Evolutionary conservation across 495 filamentous ascomycete species (phyloP).

Genomic region (Viridothelium virens): DNA sequence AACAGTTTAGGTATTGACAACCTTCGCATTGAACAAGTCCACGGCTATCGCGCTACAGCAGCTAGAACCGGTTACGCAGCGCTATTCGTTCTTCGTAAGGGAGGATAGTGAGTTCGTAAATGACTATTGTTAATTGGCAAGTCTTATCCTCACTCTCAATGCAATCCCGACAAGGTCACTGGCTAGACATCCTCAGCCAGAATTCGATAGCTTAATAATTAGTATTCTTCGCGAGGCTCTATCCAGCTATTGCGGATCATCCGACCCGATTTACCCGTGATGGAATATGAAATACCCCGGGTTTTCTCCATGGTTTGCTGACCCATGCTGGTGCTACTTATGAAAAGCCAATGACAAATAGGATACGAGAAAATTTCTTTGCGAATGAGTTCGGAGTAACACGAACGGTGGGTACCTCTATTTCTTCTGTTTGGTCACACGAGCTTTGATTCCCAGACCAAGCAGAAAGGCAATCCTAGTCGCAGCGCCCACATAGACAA

Average conservation of each 20-base stretch:
- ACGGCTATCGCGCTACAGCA: too few relatives aligned
- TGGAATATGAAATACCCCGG: background rate
- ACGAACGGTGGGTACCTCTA: background rate
- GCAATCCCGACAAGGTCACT: background rate
- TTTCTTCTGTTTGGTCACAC: background rate
- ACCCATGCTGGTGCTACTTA: background rate
- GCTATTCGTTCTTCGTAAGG: background rate
- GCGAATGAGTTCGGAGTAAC: background rate
- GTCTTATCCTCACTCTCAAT: too few relatives aligned
- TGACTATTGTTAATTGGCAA: too few relatives aligned
- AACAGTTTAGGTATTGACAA: too few relatives aligned
- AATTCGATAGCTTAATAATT: background rate
- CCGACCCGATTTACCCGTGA: background rate
- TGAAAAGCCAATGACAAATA: background rate
- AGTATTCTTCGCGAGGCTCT: background rate
- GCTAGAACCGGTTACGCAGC: background rate
- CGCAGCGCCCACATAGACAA: slow-evolving; percentile 26
- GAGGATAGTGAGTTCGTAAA: too few relatives aligned
- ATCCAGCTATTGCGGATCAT: background rate
- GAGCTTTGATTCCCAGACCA: slow-evolving; percentile 16
- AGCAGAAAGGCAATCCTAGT: slow-evolving; percentile 22
- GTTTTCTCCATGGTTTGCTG: background rate
- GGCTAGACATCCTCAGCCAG: background rate
- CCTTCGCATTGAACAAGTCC: too few relatives aligned
- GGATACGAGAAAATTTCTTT: background rate